phyloP scores from a whole-genome alignment of 345 rosid genomes.

The Schrenkiella parvula region DNA sequence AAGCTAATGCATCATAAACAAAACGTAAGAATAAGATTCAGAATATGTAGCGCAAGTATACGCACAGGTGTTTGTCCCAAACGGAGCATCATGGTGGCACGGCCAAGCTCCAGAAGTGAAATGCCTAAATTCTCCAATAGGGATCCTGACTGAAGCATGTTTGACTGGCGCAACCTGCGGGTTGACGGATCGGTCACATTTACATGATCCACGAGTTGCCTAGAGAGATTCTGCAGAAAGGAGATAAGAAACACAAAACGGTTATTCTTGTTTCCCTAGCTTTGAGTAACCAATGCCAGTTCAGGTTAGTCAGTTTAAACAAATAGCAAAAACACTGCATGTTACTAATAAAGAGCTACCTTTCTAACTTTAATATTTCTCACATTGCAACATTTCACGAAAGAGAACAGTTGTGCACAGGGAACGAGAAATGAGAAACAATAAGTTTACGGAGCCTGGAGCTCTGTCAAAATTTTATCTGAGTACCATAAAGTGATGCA shows the following conservation, averaged over 20 bases:
- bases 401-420: not conserved
- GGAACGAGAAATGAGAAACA: not conserved
- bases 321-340: not conserved
- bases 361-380: not conserved
- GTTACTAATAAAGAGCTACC: not conserved
- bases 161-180: slow-evolving; percentile 34
- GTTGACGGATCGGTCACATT: slow-evolving; percentile 43
- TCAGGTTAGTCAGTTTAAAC: not conserved
- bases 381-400: not conserved
- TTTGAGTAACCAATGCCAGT: slow-evolving; percentile 1
- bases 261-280: slow-evolving; percentile 2
- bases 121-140: slow-evolving; percentile 56
- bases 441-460: no score
- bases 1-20: not conserved
- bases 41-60: not conserved
- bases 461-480: not conserved
- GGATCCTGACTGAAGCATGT: slow-evolving; percentile 39
- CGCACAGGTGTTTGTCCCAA: slow-evolving; percentile 61
- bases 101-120: slow-evolving; percentile 61
- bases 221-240: slow-evolving; percentile 42
- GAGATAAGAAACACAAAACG: not conserved
- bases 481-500: not conserved
- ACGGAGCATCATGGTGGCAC: slow-evolving; percentile 49
- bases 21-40: not conserved
- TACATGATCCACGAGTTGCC: slow-evolving; percentile 45